Evolutionary conservation across 306 rosid genomes (phyloP).

Genomic region (Vigna angularis): DNA sequence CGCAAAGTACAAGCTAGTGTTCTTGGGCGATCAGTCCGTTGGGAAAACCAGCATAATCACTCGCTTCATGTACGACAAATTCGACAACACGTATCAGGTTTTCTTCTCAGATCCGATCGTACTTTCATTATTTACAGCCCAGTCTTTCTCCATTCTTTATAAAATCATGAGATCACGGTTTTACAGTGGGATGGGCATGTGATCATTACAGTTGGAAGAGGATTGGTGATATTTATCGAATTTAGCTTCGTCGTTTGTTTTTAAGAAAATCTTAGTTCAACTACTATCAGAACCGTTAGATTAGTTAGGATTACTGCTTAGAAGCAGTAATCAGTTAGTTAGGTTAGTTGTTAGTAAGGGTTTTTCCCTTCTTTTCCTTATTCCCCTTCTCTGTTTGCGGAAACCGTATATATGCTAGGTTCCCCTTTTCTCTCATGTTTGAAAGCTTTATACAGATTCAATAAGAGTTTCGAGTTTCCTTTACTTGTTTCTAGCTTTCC

Average conservation of each 20-base stretch:
- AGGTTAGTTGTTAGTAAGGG: no score
- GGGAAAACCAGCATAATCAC: slow-evolving; percentile 74
- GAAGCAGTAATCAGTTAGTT: no score
- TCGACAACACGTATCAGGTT: slow-evolving; percentile 71
- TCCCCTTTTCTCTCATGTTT: no score
- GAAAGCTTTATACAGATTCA: no score
- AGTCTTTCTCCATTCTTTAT: not conserved
- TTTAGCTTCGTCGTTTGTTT: not conserved
- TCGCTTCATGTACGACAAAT: slow-evolving; percentile 74
- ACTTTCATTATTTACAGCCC: not conserved
- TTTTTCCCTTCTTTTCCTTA: no score
- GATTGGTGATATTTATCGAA: not conserved
- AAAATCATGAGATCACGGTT: slow-evolving; percentile 24
- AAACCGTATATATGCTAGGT: no score
- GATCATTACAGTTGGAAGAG: not conserved
- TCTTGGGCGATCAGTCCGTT: slow-evolving; percentile 71
- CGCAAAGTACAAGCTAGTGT: slow-evolving; percentile 67
- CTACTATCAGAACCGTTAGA: no score
- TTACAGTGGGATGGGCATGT: not conserved
- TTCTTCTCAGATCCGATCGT: slow-evolving; percentile 47
- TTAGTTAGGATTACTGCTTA: no score
- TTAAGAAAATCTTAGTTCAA: not conserved
- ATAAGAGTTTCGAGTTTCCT: no score
- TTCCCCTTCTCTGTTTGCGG: no score
- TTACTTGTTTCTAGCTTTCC: no score